These are phyloP conservation scores for Macrotyloma uniflorum DNA, from an alignment of 306 rosid species.

Conservation along the genomic window DNA sequence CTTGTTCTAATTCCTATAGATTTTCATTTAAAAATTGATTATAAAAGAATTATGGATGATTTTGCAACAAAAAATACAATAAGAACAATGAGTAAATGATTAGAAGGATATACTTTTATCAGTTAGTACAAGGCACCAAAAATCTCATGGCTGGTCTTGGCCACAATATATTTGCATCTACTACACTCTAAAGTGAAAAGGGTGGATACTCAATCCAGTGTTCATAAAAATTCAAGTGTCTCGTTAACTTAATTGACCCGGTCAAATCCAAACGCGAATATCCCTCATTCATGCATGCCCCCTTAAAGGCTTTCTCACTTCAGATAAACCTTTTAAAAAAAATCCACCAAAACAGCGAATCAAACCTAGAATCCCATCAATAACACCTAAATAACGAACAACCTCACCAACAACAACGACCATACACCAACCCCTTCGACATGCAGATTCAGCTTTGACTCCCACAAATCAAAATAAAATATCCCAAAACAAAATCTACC, in stretches of 20 bases:
- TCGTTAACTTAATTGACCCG: not conserved
- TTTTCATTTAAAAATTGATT: no score
- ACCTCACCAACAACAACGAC: not conserved
- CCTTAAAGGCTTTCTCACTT: not conserved
- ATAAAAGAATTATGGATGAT: no score
- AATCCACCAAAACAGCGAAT: not conserved
- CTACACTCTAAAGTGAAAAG: not conserved
- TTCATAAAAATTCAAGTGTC: not conserved
- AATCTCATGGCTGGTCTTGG: no score
- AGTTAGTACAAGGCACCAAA: no score
- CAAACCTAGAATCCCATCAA: not conserved
- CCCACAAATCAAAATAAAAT: not conserved
- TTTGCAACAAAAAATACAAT: no score
- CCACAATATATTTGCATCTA: not conserved
- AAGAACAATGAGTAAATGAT: no score
- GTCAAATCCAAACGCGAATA: not conserved
- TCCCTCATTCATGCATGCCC: not conserved
- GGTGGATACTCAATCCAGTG: not conserved
- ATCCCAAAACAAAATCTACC: not conserved
- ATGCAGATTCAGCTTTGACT: not conserved
- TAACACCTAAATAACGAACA: not conserved
- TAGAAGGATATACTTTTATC: no score
- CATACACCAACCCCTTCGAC: not conserved
- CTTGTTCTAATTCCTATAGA: no score
- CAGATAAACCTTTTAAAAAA: not conserved